These are phyloP conservation scores for Echinosophora koreensis DNA, from an alignment of 306 rosid species.

Conservation along the genomic window DNA sequence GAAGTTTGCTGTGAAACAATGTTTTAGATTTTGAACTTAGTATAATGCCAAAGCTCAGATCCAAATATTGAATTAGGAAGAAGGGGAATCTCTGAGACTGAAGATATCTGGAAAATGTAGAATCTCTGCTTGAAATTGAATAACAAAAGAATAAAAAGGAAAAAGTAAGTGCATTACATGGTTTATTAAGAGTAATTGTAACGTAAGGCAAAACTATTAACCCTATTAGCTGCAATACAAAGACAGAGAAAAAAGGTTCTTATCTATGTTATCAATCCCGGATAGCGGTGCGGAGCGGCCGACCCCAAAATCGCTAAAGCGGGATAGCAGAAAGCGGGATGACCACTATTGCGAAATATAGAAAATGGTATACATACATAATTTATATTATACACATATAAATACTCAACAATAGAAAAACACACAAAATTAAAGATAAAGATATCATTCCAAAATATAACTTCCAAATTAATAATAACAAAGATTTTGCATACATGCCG, in stretches of 20 bases:
- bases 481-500: too few relatives aligned
- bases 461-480: too few relatives aligned
- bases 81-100: neutral
- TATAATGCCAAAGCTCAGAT: neutral
- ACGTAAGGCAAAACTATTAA: neutral
- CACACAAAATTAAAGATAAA: too few relatives aligned
- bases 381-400: too few relatives aligned
- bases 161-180: neutral
- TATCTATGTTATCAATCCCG: too few relatives aligned
- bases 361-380: too few relatives aligned
- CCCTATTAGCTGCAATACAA: neutral
- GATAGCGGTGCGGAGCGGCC: too few relatives aligned
- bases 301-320: too few relatives aligned
- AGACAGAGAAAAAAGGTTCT: neutral
- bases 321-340: too few relatives aligned
- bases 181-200: constrained; percentile 2
- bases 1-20: neutral
- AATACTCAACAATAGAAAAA: too few relatives aligned
- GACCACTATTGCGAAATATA: too few relatives aligned
- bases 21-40: neutral
- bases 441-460: too few relatives aligned
- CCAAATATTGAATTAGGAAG: neutral
- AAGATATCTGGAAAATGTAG: neutral
- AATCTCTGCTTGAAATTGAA: constrained; percentile 1
- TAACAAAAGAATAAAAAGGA: neutral